A percentile compares a stretch with the other conserved stretches of the same genome.
phyloP scores from a whole-genome alignment of 768 basidiomycete species.

The Boletus sp. region DNA sequence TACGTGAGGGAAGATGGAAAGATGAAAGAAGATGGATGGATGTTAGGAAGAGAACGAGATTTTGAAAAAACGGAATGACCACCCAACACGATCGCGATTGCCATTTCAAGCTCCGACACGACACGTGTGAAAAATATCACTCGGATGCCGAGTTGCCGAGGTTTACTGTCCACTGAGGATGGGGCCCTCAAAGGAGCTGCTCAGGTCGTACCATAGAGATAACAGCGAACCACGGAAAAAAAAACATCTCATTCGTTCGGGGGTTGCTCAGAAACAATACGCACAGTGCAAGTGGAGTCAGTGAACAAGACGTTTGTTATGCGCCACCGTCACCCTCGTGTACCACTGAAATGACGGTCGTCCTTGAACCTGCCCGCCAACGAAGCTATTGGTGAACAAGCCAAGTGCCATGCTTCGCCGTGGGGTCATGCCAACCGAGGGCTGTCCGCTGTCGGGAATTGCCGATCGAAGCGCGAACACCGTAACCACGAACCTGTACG shows the following conservation, averaged over 20 bases:
- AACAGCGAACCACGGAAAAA: not conserved
- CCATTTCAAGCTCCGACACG: constrained; percentile 45
- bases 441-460: constrained; percentile 6
- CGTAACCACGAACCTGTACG: not conserved
- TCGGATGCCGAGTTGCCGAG: constrained; percentile 18
- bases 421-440: not conserved
- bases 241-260: not conserved
- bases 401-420: not conserved
- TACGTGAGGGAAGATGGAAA: constrained; percentile 22
- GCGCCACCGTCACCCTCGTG: constrained; percentile 1
- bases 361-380: not conserved
- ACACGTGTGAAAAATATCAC: constrained; percentile 16
- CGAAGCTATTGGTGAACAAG: not conserved
- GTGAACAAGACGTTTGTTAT: not conserved
- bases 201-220: not conserved
- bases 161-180: not conserved
- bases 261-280: not conserved
- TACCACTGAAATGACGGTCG: not conserved
- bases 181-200: not conserved
- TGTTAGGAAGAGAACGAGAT: constrained; percentile 21
- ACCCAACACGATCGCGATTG: constrained; percentile 23
- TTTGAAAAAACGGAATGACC: constrained; percentile 10
- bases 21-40: constrained; percentile 26
- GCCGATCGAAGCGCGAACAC: constrained; percentile 9
- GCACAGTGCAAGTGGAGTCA: not conserved